Base-by-base conservation (phyloP, 805 yeast genomes). In the Clavispora carvajalis region DNA sequence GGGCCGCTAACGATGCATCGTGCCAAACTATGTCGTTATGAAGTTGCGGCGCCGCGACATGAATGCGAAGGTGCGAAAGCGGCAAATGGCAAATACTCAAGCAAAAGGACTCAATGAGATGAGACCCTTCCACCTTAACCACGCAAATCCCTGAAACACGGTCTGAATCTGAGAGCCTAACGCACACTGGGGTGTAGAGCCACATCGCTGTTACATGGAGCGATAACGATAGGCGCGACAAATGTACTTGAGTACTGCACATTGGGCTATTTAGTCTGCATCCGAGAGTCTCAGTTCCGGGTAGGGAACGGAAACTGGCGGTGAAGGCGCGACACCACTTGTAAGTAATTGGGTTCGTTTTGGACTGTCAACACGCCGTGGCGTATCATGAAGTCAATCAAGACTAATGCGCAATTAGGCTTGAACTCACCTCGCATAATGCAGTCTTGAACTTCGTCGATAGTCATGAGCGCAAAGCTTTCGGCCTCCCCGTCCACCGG, bases 331-430 rank as follows among this genome's bases (percentile, higher is more conserved):
- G 64, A 52, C 11, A 69, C 65, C 1, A 91, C 73, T 51, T 80
- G 81, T n/a, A 74, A 37, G 48, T 76, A 87, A 43, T 82, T 72
- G 0, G 79, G 77, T 52, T 89, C 96, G 37, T 64, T 69, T 36
- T 79, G 85, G 0, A 83, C 69, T 0, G 82, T 76, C 9, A 91
- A 58, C 24, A 71, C 57, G 1, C 96, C 96, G 53, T 84, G 90
- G 51, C 99, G 78, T n/a, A 90, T 74, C 40, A 93, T 67, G 54
- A 93, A 93, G 52, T 91, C 97, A 12, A 89, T 70, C 22, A 85
- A 68, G 3, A 90, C 82, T 23, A 79, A 63, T 0, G 83, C 95
- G 64, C 96, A 85, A 54, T 91, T 93, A 21, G 95, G 95, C 60
- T 91, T 93, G 67, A 93, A 93, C 52, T 82, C 79, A 1, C 79